Base-by-base conservation (phyloP, 345 rosid genomes). In the Aethionema arabicum region DNA sequence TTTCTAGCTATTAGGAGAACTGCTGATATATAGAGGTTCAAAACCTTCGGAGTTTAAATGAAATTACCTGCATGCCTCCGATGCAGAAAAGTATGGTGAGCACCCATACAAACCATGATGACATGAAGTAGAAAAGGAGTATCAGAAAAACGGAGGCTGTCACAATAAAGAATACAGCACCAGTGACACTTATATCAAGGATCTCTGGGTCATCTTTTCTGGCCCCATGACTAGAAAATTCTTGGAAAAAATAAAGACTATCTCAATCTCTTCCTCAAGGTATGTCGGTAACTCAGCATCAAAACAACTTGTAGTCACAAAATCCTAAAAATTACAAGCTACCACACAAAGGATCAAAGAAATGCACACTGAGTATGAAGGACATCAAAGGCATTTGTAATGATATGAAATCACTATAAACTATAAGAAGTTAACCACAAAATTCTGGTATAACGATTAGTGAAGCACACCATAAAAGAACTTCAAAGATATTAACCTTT, bases 121-220 rank as follows among this genome's bases (percentile, higher is more conserved):
- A 85, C 95, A 95, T 95, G 60, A 95, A 90, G 77, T 86, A 95
- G 79, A 74, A 90, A 21, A 95, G 97, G 43, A 88, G 79, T 77
- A 95, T 73, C 61, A 95, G 82, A 74, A 95, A 90, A 42, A 86
- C 59, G 7, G 99, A 95, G 58, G 99, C 97, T 48, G 85, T 61
- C 51, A 86, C 78, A 15, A 95, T 87, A 79, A 90, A 95, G 66
- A 82, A 29, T 21, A 95, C 67, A 69, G 99, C 99, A 65, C 95
- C 85, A 76, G 66, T 85, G 36, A 78, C 97, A 75, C 79, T 84
- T 73, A 95, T 90, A 74, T 95, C 92, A 64, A 95, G 68, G 61
- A 76, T 62, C 72, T 87, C 97, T 49, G 79, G 38, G 61, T 82
- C 86, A 66, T 82, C 88, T 73, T 74, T 84, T 56, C 58, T 65